These are phyloP conservation scores for Coffea eugenioides DNA, from an alignment of 257 asterid genomes.

Conservation along the genomic window DNA sequence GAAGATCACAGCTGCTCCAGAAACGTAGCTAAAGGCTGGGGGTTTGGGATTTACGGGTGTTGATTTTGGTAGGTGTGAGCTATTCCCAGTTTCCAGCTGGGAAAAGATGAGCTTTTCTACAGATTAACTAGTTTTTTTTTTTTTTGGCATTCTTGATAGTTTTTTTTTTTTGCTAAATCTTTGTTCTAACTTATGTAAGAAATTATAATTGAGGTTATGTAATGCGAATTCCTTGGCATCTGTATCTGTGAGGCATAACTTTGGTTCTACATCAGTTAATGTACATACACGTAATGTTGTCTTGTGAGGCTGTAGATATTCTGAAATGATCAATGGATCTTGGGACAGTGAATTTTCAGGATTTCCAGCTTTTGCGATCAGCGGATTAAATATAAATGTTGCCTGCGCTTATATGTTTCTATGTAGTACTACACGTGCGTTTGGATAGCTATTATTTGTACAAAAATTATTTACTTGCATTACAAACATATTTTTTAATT, in stretches of 20 bases:
- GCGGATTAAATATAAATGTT: background rate
- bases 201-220: constrained; percentile 7
- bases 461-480: too few species aligned
- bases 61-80: background rate
- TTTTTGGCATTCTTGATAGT: background rate
- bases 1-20: constrained; percentile 31
- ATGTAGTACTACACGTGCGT: too few species aligned
- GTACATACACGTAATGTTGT: constrained; percentile 10
- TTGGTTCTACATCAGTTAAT: background rate
- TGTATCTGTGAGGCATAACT: background rate
- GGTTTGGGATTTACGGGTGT: background rate
- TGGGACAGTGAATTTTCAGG: background rate
- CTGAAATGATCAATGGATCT: background rate
- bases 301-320: constrained; percentile 7
- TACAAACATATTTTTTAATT: too few species aligned
- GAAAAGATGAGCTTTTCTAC: background rate
- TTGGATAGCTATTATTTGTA: too few species aligned
- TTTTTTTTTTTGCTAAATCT: background rate
- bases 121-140: background rate
- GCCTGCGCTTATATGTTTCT: background rate
- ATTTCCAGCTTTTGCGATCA: background rate
- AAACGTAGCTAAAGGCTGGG: constrained; percentile 21
- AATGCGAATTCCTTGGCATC: background rate
- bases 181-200: constrained; percentile 6
- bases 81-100: constrained; percentile 1